Base-by-base conservation (phyloP, 176 grass and related monocot species). In the Aegilops speltoides region DNA sequence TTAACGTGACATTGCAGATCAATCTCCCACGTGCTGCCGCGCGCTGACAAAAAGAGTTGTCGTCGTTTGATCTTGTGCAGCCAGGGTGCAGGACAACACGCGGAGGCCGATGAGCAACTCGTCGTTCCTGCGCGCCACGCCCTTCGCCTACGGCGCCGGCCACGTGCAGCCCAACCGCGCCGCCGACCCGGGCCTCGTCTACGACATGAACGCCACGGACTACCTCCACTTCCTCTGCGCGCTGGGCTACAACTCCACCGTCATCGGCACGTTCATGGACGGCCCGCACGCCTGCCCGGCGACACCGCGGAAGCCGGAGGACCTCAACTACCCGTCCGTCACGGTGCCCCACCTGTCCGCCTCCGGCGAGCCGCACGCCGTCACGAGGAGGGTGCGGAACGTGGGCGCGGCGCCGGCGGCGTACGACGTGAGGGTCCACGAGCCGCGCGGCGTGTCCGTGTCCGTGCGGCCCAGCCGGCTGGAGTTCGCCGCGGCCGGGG, bases 261-360 rank as follows among this genome's bases (percentile, higher is more conserved):
- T 74, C 22, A 91, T 94, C 38, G 88, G 85, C 67, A 78, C 79
- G 3, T 98, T 98, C 84, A 85, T 73, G 80, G 13, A 12, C 31
- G 16, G 59, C 64, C 69, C 68, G 4, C 67, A 83, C 67, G 76
- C 40, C 1, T 98, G 97, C 85, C 92, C 94, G 12, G 29, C 78
- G 23, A 75, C 1, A 34, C 46, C 71, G 2, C 11, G 17, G 40
- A 88, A n/a, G 70, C 80, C 88, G 10, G 90, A 94, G 82, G 87
- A 98, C 81, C 67, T 96, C 3, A 98, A 98, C 88, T 98, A 98
- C 89, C 97, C 97, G 15, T 98, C 97, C 8, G 78, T 98, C 16
- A 28, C 94, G 2, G 59, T 96, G 63, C 92, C 92, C 12, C 90
- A 90, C 70, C 85, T 98, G 22, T 80, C 90, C 20, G 92, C 90